Evolutionary conservation across 331 rosid genomes (phyloP).

Genomic region (Dryas integrifolia): DNA sequence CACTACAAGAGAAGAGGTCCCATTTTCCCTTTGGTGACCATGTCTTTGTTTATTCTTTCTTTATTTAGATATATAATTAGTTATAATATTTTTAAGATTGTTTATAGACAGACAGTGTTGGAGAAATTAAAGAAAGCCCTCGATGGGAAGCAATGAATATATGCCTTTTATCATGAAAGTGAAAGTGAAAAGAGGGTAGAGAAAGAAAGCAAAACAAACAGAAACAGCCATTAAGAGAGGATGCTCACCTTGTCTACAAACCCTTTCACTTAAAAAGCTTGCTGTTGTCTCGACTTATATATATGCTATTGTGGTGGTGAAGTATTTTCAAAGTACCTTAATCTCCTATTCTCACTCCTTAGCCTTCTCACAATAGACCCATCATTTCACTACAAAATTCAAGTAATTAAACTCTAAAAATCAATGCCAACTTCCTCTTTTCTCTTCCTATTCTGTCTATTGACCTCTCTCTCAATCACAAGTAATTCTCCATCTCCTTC

Average conservation of each 20-base stretch:
- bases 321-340: neutral
- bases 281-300: constrained; percentile 24
- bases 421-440: constrained; percentile 45
- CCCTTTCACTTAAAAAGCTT: constrained; percentile 28
- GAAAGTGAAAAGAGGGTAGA: constrained; percentile 39
- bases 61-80: neutral
- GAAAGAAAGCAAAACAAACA: constrained; percentile 32
- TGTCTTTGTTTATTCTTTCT: neutral
- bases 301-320: neutral
- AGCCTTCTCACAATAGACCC: neutral
- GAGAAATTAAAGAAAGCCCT: constrained; percentile 44
- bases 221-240: constrained; percentile 13
- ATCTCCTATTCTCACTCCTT: neutral
- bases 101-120: neutral
- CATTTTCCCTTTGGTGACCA: too few relatives aligned
- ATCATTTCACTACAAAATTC: neutral
- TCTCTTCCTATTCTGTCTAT: constrained; percentile 33
- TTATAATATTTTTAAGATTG: neutral
- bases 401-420: neutral
- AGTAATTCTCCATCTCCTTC: constrained; percentile 36
- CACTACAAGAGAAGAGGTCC: neutral
- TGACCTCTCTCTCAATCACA: constrained; percentile 30
- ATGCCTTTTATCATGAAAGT: constrained; percentile 50
- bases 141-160: constrained; percentile 71
- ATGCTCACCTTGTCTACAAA: neutral